Evolutionary conservation across 169 alveolate genomes (phyloP), one percentile per base, ranked within the genome.

Genomic region (Eimeria falciformis): DNA sequence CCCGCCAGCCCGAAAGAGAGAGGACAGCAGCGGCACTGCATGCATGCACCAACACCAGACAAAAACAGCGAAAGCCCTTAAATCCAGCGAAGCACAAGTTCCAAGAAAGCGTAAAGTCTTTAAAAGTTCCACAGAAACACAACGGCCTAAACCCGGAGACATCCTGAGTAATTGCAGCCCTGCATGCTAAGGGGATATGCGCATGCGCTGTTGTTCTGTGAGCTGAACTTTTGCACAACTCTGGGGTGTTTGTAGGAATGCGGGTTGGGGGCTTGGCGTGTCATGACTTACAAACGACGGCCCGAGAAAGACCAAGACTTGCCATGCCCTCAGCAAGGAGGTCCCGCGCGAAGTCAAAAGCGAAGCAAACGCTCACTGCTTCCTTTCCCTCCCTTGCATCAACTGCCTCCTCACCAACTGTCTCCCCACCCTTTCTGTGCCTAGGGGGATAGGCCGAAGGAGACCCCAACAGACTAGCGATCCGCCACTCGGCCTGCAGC

Each of bases 21-120:
- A 82, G 7, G 91, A 82, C 65, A 82, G 78, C 3, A 82, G 79
- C n/a, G 91, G 91, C 77, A 82, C 91, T 82, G 91, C n/a, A 79
- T 7, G 4, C 84, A 29, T 14, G 53, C 75, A 18, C 75, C 55
- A 5, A 50, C 69, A 45, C n/a, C 46, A 29, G 79, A 23, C n/a
- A 7, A 43, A 11, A 37, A 27, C n/a, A 40, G 47, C 62, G 14
- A 21, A 12, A 27, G 62, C 62, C 29, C 47, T 17, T 23, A 47
- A 14, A 40, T 1, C 65, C 56, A 37, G 25, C 1, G 50, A 23
- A 23, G 23, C 88, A 50, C 37, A 23, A 23, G 45, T 43, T 21
- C 3, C 21, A n/a, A 33, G 29, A n/a, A 27, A 73, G 43, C 17
- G 65, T 5, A 43, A 17, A 11, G 12, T 7, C 14, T 37, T 40